Evolutionary conservation across 208 protist genomes (phyloP), one percentile per base, ranked within the genome.

Genomic region (Willaertia magna): DNA sequence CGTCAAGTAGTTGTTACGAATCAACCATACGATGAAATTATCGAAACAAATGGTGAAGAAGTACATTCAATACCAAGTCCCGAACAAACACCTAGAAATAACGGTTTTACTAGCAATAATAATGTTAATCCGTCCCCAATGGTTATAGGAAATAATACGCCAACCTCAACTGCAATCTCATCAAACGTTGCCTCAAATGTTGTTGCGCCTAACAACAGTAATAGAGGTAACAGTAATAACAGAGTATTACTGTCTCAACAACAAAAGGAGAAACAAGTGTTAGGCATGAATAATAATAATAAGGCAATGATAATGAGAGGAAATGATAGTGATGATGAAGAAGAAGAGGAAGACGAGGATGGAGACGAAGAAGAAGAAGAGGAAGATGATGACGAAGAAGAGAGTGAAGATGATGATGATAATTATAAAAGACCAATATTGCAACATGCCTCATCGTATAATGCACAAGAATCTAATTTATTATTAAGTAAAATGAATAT

Each of bases 401-500:
- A 22, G 0, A 7, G 7, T 34, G 55, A 67, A 9, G 55, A 67
- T 18, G 55, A 67, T n/a, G 51, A 59, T 12, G 51, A 59, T 2
- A 12, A 59, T 59, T 59, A 59, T 59, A 6, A 0, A 22, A 67
- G 55, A 67, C n/a, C 55, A 34, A 12, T 49, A 16, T n/a, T n/a
- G n/a, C 55, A 67, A 67, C 55, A 67, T 34, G 0, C 55, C 0
- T 22, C 55, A 34, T n/a, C n/a, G n/a, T 67, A 67, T 30, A 67
- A 67, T 67, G 55, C 55, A 22, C 26, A 67, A 7, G 55, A 67
- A 67, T 67, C 55, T 1, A 67, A 67, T 26, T 1, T 67, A 26
- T 30, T 67, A 34, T 26, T 67, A 1, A 67, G 55, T n/a, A 67
- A 67, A 30, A 67, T 67, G 55, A 67, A 67, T 9, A 34, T 97